These are phyloP conservation scores for Crithidia expoeki DNA, from an alignment of 208 protist genomes.

Conservation along the genomic window DNA sequence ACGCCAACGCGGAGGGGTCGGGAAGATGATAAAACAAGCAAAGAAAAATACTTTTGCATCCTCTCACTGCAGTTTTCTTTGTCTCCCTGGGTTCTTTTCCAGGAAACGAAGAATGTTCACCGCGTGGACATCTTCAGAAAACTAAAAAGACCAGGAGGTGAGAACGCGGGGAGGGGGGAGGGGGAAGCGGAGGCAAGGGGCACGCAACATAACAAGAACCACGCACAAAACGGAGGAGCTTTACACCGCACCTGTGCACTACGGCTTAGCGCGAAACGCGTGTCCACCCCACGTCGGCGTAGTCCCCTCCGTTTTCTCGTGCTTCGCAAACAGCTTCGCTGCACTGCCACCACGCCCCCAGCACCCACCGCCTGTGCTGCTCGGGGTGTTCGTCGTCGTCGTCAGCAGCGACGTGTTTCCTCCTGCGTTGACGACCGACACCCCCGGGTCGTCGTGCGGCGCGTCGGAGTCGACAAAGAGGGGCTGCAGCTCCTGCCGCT, in stretches of 20 bases:
- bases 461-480: slow-evolving; percentile 16
- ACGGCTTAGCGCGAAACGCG: slow-evolving; percentile 38
- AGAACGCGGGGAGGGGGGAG: too few relatives aligned
- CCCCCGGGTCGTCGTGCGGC: not conserved
- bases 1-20: too few relatives aligned
- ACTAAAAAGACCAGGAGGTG: too few relatives aligned
- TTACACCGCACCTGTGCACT: not conserved
- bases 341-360: slow-evolving; percentile 44
- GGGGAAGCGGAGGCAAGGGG: too few relatives aligned
- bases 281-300: slow-evolving; percentile 61
- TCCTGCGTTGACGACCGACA: not conserved
- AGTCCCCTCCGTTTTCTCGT: not conserved
- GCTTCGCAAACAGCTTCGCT: slow-evolving; percentile 45
- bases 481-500: slow-evolving; percentile 44
- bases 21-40: too few relatives aligned
- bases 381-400: slow-evolving; percentile 15
- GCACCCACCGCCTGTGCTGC: slow-evolving; percentile 28
- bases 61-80: too few relatives aligned
- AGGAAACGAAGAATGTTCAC: too few relatives aligned
- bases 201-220: not conserved
- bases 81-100: too few relatives aligned
- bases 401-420: slow-evolving; percentile 2
- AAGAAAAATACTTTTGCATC: too few relatives aligned
- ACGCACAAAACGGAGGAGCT: not conserved
- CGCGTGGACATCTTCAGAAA: too few relatives aligned